Evolutionary conservation across 78 protist genomes (phyloP).

Genomic region (Dictyostelium brefeldianum): DNA sequence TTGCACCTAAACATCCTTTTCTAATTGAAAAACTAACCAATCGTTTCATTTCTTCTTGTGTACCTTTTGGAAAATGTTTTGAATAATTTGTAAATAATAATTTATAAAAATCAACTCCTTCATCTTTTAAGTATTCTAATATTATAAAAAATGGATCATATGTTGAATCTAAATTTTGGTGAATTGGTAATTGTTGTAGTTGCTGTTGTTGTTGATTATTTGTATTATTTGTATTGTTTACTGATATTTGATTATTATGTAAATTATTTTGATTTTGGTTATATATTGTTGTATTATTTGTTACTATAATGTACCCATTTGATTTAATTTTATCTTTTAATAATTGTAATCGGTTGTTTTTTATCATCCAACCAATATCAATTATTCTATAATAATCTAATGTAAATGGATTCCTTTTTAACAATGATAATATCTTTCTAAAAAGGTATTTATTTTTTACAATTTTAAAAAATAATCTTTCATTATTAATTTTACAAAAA

Average conservation of each 20-base stretch:
- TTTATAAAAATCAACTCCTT: not conserved
- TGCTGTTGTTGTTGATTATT: not conserved
- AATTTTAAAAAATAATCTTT: slow-evolving; percentile 11
- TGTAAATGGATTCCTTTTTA: slow-evolving; percentile 1
- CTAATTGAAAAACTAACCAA: slow-evolving; percentile 1
- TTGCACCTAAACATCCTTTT: slow-evolving; percentile 18
- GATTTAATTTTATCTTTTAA: not conserved
- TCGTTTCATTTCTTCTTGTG: not conserved
- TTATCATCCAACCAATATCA: slow-evolving; percentile 4
- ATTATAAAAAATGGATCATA: slow-evolving; percentile 11
- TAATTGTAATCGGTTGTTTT: not conserved
- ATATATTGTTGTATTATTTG: not conserved
- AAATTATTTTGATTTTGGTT: slow-evolving; percentile 11
- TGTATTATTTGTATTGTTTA: not conserved
- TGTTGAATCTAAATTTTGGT: not conserved
- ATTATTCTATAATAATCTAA: slow-evolving; percentile 1
- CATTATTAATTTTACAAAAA: not conserved
- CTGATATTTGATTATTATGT: not conserved
- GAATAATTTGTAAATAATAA: not conserved
- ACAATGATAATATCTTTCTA: not conserved
- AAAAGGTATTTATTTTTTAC: not conserved
- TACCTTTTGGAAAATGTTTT: not conserved
- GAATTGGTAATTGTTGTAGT: not conserved
- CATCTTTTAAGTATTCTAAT: slow-evolving; percentile 1
- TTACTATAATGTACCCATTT: not conserved